Base-by-base conservation (phyloP, 345 rosid genomes). In the Sisymbrium altissimum region DNA sequence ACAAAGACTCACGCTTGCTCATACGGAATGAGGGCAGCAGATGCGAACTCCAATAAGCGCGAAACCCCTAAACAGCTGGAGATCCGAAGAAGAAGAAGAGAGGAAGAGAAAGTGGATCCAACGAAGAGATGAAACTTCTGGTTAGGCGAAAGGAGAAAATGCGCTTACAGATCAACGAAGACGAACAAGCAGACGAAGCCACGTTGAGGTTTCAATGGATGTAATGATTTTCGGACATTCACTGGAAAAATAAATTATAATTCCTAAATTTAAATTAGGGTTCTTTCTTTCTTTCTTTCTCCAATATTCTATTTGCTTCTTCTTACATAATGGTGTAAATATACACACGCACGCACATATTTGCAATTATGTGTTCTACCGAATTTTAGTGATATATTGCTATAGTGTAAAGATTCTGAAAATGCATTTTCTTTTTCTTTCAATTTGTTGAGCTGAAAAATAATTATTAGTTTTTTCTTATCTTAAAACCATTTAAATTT, bases 131-230 rank as follows among this genome's bases (percentile, higher is more conserved):
- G 7, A 38, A 55, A 27, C 7, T 23, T 62, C 4, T 9, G 69
- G 64, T 9, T 17, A 23, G 4, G 35, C 17, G 70, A 62, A 50
- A 23, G 72, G 76, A 64, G 62, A 39, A 52, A 71, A 71, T 71
- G 80, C 13, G 72, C 68, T 57, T 65, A 71, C 80, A 77, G 80
- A 71, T 77, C 72, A 57, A 77, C 41, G 72, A 71, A 48, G 76
- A 70, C 14, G 76, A 76, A 75, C 4, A 50, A 70, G 66, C 10
- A 58, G 62, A 45, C 49, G 57, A 75, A 60, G 71, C 29, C 62
- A 76, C 58, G 79, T 61, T 62, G 30, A 64, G 76, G 9, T 77
- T 64, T 58, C 67, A 66, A 64, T 71, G 76, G 80, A 77, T 71
- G 77, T 71, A 77, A 71, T 77, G 76, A 57, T 77, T 75, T 23